These are phyloP conservation scores for Boletus smithii DNA, from an alignment of 1,284 basidiomycete genomes.

Conservation along the genomic window DNA sequence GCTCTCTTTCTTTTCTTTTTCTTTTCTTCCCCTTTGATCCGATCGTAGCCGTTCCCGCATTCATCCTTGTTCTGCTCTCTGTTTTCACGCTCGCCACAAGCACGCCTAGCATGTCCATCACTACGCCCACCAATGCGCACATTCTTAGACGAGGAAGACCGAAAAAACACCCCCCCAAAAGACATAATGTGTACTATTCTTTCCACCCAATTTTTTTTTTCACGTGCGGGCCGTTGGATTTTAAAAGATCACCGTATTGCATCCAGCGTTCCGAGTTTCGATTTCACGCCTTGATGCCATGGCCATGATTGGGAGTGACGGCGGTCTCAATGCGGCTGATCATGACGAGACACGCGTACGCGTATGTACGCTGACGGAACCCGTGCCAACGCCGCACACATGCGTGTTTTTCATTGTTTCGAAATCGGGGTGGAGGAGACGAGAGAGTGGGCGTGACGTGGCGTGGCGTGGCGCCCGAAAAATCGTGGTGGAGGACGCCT, in stretches of 20 bases:
- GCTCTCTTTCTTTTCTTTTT: not conserved
- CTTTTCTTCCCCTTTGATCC: not conserved
- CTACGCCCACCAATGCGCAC: not conserved
- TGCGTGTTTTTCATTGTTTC: conserved; percentile 1
- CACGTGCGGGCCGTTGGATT: not conserved
- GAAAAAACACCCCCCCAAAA: not conserved
- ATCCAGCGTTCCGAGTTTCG: not conserved
- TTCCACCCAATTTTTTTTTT: not conserved
- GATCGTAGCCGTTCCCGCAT: not conserved
- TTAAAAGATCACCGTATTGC: not conserved
- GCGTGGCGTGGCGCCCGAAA: too few relatives aligned
- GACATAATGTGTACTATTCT: not conserved
- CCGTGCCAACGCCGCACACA: not conserved
- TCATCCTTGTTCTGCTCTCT: not conserved
- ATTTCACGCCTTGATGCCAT: not conserved
- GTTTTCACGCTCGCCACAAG: not conserved
- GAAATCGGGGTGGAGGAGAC: not conserved
- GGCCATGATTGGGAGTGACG: not conserved
- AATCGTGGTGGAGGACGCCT: too few relatives aligned
- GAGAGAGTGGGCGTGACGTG: too few relatives aligned
- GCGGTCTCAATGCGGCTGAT: not conserved
- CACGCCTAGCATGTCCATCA: not conserved
- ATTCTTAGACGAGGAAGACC: not conserved
- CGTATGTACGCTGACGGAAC: not conserved
- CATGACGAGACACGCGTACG: not conserved